phyloP scores from a whole-genome alignment of 345 rosid species.

The Hypericum androsaemum region DNA sequence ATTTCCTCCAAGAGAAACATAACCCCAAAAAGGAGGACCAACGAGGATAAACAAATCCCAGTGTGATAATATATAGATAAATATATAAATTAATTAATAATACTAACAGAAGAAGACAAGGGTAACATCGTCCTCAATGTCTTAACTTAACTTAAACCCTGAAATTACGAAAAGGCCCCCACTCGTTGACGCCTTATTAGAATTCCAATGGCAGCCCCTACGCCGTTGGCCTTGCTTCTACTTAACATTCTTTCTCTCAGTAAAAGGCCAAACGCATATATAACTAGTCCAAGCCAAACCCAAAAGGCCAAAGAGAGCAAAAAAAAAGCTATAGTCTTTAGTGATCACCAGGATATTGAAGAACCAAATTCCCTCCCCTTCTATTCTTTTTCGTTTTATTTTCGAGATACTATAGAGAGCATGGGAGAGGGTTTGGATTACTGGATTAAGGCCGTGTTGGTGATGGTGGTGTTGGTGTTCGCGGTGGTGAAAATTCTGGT shows the following conservation, averaged over 20 bases:
- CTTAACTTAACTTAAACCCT: not conserved
- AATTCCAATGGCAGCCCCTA: conserved; percentile 96
- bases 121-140: conserved; percentile 20
- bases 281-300: conserved; percentile 31
- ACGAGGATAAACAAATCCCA: not conserved
- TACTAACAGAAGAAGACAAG: conserved; percentile 12
- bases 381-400: too few species aligned
- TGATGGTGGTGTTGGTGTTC: conserved; percentile 23
- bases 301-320: conserved; percentile 25
- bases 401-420: too few species aligned
- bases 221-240: conserved; percentile 75
- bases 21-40: conserved; percentile 5
- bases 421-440: too few species aligned
- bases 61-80: not conserved
- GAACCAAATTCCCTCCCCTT: too few species aligned
- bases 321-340: conserved; percentile 6
- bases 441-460: conserved; percentile 38
- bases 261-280: conserved; percentile 33
- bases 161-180: not conserved
- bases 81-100: not conserved
- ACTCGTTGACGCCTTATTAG: conserved; percentile 69
- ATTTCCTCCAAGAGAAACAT: conserved; percentile 4
- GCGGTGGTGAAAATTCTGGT: conserved; percentile 38
- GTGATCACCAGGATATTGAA: too few species aligned
- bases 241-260: conserved; percentile 4